These are phyloP conservation scores for Wolfiporia cocos DNA, from an alignment of 1,284 basidiomycete species.

Conservation along the genomic window DNA sequence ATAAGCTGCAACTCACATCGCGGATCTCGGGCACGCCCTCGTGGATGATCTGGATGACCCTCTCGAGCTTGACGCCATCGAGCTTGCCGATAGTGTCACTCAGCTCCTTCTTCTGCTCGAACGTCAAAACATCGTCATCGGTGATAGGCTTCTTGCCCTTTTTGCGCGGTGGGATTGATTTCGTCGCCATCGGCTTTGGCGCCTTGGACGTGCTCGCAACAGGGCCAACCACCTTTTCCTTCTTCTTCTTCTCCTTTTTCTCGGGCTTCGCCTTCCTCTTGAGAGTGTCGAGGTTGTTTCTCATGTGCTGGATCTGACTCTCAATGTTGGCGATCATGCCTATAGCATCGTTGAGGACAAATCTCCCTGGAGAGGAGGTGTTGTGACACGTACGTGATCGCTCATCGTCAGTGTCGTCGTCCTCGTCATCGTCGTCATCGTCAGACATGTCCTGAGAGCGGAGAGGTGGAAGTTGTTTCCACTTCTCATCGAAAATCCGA, in stretches of 20 bases:
- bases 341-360: slow-evolving; percentile 26
- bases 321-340: slow-evolving; percentile 69
- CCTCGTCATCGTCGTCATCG: slow-evolving; percentile 45
- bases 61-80: slow-evolving; percentile 74
- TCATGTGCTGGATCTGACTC: slow-evolving; percentile 68
- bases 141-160: slow-evolving; percentile 36
- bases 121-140: slow-evolving; percentile 73
- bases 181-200: slow-evolving; percentile 30
- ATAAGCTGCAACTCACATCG: slow-evolving; percentile 55
- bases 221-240: slow-evolving; percentile 35
- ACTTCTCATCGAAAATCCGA: slow-evolving; percentile 88
- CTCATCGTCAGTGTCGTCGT: slow-evolving; percentile 36
- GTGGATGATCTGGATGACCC: slow-evolving; percentile 89
- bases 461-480: slow-evolving; percentile 71
- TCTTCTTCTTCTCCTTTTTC: slow-evolving; percentile 61
- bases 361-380: slow-evolving; percentile 1
- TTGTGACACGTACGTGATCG: slow-evolving; percentile 44
- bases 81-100: slow-evolving; percentile 86
- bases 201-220: slow-evolving; percentile 64
- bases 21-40: slow-evolving; percentile 84
- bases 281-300: slow-evolving; percentile 53
- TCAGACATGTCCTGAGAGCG: slow-evolving; percentile 33
- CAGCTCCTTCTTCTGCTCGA: slow-evolving; percentile 94
- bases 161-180: too few relatives aligned
- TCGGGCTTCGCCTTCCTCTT: slow-evolving; percentile 47